Percentiles rank a stretch among this genome's conserved stretches.
These are phyloP conservation scores for Ambrosiella cleistominuta DNA, from an alignment of 2,329 filamentous ascomycete genomes.

Conservation along the genomic window DNA sequence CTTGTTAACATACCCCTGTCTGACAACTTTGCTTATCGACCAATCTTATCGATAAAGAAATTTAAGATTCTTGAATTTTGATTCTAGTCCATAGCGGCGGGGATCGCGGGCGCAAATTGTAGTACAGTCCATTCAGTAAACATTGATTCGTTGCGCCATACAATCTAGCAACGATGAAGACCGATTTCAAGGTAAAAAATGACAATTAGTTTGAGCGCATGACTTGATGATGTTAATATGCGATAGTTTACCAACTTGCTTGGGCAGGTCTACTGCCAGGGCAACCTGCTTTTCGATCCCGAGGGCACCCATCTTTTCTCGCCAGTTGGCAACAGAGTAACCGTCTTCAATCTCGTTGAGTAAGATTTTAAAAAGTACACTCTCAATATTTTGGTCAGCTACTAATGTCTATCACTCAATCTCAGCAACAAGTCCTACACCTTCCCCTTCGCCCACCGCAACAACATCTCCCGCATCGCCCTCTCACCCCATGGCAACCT, in stretches of 20 bases:
- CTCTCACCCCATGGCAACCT: conserved; percentile 83
- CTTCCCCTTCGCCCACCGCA: conserved; percentile 78
- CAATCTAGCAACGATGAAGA: conserved; percentile 61
- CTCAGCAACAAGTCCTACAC: conserved; percentile 71
- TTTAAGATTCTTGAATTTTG: conserved; percentile 5
- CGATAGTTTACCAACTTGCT: conserved; percentile 88
- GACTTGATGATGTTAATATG: not conserved
- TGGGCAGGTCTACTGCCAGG: conserved; percentile 94
- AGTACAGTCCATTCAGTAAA: not conserved
- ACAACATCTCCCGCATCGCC: conserved; percentile 77
- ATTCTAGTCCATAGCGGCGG: not conserved
- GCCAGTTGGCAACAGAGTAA: conserved; percentile 88
- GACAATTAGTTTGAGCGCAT: not conserved
- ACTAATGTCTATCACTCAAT: not conserved
- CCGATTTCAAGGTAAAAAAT: conserved; percentile 72
- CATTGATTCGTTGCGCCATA: not conserved
- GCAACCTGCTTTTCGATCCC: conserved; percentile 89
- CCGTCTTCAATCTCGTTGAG: conserved; percentile 93
- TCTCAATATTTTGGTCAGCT: not conserved
- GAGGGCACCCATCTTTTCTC: conserved; percentile 93
- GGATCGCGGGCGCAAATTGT: not conserved
- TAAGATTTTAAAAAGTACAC: conserved; percentile 26
- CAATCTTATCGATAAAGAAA: conserved; percentile 13
- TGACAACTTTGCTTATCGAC: not conserved
- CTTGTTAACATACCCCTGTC: not conserved